Evolutionary conservation across 1,284 basidiomycete genomes (phyloP).

Genomic region (Trametes hirsuta): DNA sequence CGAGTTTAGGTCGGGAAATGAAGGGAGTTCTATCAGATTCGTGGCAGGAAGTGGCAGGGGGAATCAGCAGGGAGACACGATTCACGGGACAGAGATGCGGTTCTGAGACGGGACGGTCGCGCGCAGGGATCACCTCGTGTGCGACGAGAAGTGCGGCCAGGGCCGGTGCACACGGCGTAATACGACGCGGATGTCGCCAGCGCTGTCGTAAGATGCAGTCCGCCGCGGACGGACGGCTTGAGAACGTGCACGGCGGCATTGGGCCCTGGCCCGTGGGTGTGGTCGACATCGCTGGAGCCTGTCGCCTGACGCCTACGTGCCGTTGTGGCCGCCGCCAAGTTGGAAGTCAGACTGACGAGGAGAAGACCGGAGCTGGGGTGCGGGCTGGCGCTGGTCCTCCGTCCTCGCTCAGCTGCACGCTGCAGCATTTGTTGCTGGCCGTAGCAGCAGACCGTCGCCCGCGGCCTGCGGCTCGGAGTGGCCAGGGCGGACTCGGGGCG

Average conservation of each 20-base stretch:
- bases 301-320: neutral
- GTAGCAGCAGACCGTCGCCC: too few species aligned
- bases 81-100: constrained; percentile 20
- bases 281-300: neutral
- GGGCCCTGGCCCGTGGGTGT: neutral
- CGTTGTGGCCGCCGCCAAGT: neutral
- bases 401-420: too few species aligned
- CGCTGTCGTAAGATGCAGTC: constrained; percentile 16
- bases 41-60: constrained; percentile 19
- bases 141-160: constrained; percentile 19
- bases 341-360: neutral
- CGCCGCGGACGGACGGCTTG: constrained; percentile 10
- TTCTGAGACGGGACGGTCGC: constrained; percentile 19
- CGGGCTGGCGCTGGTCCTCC: too few species aligned
- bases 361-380: neutral
- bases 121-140: constrained; percentile 32
- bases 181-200: constrained; percentile 6
- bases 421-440: too few species aligned
- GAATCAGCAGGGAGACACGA: constrained; percentile 13
- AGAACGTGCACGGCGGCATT: constrained; percentile 23
- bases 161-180: constrained; percentile 23
- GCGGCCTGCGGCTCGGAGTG: neutral
- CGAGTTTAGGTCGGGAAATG: constrained; percentile 25
- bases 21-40: constrained; percentile 25
- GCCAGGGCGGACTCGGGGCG: neutral